Evolutionary conservation across 2,329 filamentous ascomycete genomes (phyloP).

Genomic region (Colletotrichum endophyticum): DNA sequence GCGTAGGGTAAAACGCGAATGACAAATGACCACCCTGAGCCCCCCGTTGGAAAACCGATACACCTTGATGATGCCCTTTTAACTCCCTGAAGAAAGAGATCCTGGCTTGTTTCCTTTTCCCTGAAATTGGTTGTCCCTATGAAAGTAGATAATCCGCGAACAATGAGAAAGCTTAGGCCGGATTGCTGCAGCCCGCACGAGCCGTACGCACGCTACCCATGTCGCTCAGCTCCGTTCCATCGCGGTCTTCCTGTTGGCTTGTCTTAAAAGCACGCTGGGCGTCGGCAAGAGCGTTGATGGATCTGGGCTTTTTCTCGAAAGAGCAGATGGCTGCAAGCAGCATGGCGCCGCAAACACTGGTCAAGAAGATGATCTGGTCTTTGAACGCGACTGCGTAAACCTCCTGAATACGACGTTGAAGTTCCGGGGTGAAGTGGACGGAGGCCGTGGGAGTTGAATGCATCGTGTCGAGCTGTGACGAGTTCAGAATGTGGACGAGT

Average conservation of each 20-base stretch:
- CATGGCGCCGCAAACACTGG: conserved; percentile 46
- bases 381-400: conserved; percentile 53
- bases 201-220: conserved; percentile 7
- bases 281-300: conserved; percentile 26
- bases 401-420: conserved; percentile 38
- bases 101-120: not conserved
- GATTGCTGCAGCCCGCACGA: not conserved
- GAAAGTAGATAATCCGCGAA: not conserved
- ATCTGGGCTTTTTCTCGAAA: conserved; percentile 45
- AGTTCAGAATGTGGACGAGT: conserved; percentile 39
- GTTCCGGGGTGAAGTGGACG: conserved; percentile 34
- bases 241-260: not conserved
- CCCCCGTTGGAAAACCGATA: not conserved
- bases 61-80: not conserved
- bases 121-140: not conserved
- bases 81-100: conserved; percentile 2
- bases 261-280: conserved; percentile 10
- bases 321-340: conserved; percentile 48
- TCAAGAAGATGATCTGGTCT: conserved; percentile 51
- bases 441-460: conserved; percentile 48
- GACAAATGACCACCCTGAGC: not conserved
- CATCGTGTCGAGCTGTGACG: conserved; percentile 43
- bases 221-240: conserved; percentile 14
- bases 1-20: not conserved
- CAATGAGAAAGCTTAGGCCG: not conserved